Evolutionary conservation across 192 early-diverging fungal genomes (phyloP).

Genomic region (Coemansia sp.): DNA sequence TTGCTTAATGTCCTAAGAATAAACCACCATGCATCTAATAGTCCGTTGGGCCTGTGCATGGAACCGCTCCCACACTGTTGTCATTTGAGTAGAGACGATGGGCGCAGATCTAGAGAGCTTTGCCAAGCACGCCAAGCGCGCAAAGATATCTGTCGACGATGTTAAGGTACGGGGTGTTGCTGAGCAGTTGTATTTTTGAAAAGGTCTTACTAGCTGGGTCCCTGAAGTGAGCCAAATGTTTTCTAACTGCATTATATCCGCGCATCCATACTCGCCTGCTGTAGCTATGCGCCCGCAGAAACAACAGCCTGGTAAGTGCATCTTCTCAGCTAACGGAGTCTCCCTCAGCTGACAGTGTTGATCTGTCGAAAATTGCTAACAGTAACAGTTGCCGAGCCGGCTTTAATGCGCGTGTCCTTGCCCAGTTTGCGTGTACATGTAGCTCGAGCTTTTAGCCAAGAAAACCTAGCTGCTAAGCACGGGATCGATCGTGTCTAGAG

Average conservation of each 20-base stretch:
- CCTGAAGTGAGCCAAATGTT: no score
- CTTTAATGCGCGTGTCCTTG: neutral
- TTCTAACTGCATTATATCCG: neutral
- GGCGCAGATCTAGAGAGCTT: conserved; percentile 43
- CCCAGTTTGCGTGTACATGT: neutral
- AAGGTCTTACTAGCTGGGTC: no score
- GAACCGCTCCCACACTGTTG: neutral
- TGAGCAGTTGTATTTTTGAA: no score
- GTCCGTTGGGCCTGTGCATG: no score
- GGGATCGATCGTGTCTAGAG: no score
- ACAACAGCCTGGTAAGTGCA: conserved; percentile 20
- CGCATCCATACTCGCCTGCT: neutral
- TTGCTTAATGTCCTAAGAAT: no score
- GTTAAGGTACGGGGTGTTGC: no score
- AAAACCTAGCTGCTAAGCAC: neutral
- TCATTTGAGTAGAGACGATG: conserved; percentile 23
- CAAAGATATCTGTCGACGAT: conserved; percentile 45
- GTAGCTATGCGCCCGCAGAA: conserved; percentile 42
- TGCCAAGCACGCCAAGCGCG: conserved; percentile 46
- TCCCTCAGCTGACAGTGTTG: no score
- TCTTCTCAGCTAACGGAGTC: neutral
- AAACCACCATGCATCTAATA: no score
- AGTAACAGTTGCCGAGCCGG: no score
- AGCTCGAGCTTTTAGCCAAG: conserved; percentile 9
- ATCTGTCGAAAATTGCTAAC: neutral